phyloP scores from a whole-genome alignment of 2,329 filamentous ascomycete genomes.

The Fusarium lyarnte region DNA sequence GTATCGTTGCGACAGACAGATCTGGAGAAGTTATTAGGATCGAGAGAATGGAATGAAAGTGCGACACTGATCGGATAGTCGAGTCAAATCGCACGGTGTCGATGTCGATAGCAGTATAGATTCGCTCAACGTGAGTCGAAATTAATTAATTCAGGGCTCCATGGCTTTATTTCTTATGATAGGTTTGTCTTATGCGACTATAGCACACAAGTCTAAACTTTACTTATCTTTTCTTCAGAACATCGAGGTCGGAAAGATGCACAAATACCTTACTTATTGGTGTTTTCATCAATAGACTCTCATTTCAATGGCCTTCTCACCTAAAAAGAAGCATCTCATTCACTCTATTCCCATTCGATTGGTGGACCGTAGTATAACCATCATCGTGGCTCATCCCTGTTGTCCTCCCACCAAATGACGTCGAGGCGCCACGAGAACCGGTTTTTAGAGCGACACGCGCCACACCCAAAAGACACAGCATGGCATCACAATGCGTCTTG shows the following conservation, averaged over 20 bases:
- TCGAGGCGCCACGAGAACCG: slow-evolving; percentile 36
- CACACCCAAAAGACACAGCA: slow-evolving; percentile 27
- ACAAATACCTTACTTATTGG: not conserved
- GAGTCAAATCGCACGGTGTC: not conserved
- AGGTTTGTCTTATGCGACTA: no score
- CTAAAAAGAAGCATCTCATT: not conserved
- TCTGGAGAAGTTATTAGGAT: not conserved
- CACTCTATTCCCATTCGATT: not conserved
- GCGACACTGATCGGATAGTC: rapidly evolving
- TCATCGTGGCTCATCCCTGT: slow-evolving; percentile 30
- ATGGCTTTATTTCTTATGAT: no score
- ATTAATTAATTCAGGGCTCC: not conserved
- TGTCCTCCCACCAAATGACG: slow-evolving; percentile 30
- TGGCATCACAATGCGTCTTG: slow-evolving; percentile 37
- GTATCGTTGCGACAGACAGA: not conserved
- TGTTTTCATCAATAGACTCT: not conserved
- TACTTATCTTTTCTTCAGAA: not conserved
- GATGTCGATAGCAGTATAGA: no score
- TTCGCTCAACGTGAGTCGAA: no score
- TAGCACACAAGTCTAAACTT: no score
- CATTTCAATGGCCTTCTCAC: not conserved
- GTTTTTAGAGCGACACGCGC: slow-evolving; percentile 38
- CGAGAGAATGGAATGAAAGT: not conserved
- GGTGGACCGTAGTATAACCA: not conserved
- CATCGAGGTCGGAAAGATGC: not conserved